Conservation (phyloP, 805 yeast species). For the Candida ortonii region DNA sequence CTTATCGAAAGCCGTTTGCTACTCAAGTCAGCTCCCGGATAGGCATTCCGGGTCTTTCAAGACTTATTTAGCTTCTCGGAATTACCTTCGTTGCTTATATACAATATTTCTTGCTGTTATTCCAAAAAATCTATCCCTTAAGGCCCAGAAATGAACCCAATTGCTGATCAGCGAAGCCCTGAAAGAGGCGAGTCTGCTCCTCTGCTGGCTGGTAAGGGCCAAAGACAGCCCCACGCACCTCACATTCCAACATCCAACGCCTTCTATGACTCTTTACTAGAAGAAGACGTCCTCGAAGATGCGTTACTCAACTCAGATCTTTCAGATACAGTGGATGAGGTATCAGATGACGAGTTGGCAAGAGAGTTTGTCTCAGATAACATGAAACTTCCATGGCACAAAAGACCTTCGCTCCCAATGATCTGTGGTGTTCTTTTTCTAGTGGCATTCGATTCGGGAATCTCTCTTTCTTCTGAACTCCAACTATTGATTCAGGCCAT, state of each 20-base stretch:
- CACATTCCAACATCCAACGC: constrained; percentile 8
- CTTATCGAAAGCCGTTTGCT: no score
- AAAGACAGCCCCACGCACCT: constrained; percentile 1
- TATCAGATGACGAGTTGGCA: constrained; percentile 43
- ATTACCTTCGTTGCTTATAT: no score
- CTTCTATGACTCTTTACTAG: constrained; percentile 12
- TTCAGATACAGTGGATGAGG: constrained; percentile 32
- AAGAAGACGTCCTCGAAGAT: constrained; percentile 38
- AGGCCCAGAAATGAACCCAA: no score
- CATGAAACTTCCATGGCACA: constrained; percentile 47
- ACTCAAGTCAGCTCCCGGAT: no score
- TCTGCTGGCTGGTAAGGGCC: background rate
- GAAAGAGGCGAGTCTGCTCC: no score
- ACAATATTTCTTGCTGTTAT: no score
- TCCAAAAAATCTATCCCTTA: background rate
- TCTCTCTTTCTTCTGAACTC: constrained; percentile 38
- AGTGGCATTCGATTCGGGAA: constrained; percentile 40
- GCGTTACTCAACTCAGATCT: constrained; percentile 32
- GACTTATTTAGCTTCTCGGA: no score
- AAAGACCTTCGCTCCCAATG: constrained; percentile 55
- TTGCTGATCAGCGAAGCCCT: no score
- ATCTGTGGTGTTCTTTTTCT: constrained; percentile 43
- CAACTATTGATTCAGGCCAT: constrained; percentile 38
- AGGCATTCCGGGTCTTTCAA: no score
- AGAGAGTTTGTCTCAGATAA: constrained; percentile 43